Percentiles rank a stretch among this genome's conserved stretches.
phyloP scores from a whole-genome alignment of 768 basidiomycete species.

The Leccinum rimulosum region DNA sequence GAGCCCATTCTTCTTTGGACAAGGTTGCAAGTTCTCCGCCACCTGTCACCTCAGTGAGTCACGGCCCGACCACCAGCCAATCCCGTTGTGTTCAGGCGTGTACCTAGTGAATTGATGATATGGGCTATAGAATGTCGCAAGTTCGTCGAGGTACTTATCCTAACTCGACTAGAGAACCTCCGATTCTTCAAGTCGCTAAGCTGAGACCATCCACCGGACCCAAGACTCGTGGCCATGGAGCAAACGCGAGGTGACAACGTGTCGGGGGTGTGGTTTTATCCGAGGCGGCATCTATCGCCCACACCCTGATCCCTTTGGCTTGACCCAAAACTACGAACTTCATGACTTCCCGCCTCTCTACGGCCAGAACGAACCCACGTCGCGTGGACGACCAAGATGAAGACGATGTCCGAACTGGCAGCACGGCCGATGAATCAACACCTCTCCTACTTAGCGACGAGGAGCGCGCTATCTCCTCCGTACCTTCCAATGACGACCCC shows the following conservation, averaged over 20 bases:
- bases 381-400: not conserved
- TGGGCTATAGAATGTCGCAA: no score
- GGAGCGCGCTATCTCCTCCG: conserved; percentile 3
- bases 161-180: no score
- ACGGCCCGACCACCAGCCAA: no score
- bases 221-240: not conserved
- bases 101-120: no score
- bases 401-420: not conserved
- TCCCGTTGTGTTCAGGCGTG: no score
- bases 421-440: conserved; percentile 11
- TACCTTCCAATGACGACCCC: no score
- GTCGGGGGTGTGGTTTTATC: not conserved
- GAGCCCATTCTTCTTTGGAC: no score
- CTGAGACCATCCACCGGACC: no score
- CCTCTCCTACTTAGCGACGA: conserved; percentile 11
- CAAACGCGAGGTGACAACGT: not conserved
- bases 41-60: no score
- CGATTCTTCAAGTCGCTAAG: not conserved
- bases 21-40: no score
- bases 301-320: not conserved
- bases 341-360: not conserved
- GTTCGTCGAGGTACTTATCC: no score
- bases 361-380: not conserved
- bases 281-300: not conserved
- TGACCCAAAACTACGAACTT: not conserved